Conservation (phyloP, 2,329 filamentous ascomycete genomes). For the Fusarium metavorans region DNA sequence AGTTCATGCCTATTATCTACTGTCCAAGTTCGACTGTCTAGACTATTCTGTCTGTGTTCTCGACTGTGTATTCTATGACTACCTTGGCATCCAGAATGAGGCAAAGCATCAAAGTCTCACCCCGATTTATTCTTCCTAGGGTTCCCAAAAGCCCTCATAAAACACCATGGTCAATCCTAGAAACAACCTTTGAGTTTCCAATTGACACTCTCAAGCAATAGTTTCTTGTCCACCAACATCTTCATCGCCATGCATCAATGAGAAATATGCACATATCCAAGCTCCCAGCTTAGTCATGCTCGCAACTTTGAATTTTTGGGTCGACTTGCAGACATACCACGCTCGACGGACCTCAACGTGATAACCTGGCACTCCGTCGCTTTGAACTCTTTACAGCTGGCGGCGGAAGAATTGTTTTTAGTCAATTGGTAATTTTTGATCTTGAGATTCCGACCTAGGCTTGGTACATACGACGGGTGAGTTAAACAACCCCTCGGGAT, state of each 20-base stretch:
- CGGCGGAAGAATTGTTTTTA: conserved; percentile 6
- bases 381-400: conserved; percentile 10
- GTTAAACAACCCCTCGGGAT: conserved; percentile 3
- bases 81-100: not conserved
- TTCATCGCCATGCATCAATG: conserved; percentile 23
- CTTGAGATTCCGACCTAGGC: not conserved
- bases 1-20: not conserved
- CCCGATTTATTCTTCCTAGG: not conserved
- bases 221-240: not conserved
- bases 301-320: conserved; percentile 40
- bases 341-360: conserved; percentile 13
- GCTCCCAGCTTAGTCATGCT: conserved; percentile 34
- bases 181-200: not conserved
- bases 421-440: not conserved
- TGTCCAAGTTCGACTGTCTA: not conserved
- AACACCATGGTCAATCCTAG: not conserved
- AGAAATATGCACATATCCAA: conserved; percentile 14
- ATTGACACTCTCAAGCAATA: not conserved
- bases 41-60: not conserved
- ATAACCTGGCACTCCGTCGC: conserved; percentile 26
- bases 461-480: conserved; percentile 20
- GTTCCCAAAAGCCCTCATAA: not conserved
- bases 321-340: conserved; percentile 10
- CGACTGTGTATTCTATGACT: not conserved
- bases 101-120: not conserved